Evolutionary conservation across 495 filamentous ascomycete genomes (phyloP).

Genomic region (Tuber melanosporum): DNA sequence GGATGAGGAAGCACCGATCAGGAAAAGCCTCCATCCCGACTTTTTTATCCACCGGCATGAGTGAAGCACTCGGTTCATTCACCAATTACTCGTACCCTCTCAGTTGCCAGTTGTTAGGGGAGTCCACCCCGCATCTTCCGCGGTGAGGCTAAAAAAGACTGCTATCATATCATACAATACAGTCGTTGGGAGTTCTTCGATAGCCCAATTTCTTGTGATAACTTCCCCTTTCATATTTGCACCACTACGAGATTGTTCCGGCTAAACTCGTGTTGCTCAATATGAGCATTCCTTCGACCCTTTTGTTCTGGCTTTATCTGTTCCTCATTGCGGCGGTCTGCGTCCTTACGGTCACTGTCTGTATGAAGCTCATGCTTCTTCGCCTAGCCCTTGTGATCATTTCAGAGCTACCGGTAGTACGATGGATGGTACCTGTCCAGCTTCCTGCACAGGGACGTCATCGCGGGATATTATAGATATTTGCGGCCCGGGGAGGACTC

Average conservation of each 20-base stretch:
- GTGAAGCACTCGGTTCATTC: background rate
- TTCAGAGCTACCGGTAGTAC: constrained; percentile 27
- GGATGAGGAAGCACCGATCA: background rate
- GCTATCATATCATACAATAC: background rate
- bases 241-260: background rate
- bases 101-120: background rate
- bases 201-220: background rate
- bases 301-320: background rate
- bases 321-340: background rate
- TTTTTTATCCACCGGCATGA: background rate
- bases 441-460: constrained; percentile 11
- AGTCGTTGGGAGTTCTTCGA: background rate
- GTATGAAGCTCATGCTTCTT: constrained; percentile 30
- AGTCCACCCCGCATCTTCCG: background rate
- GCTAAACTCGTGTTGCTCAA: background rate
- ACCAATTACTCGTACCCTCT: background rate
- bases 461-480: background rate
- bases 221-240: background rate
- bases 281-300: background rate
- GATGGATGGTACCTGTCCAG: constrained; percentile 21
- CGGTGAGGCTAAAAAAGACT: background rate
- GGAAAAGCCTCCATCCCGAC: background rate
- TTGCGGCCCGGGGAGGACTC: background rate
- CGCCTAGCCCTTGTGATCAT: constrained; percentile 34
- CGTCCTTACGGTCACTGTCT: background rate